Base-by-base conservation (phyloP, 2,329 filamentous ascomycete genomes). In the Xylaria sp. region DNA sequence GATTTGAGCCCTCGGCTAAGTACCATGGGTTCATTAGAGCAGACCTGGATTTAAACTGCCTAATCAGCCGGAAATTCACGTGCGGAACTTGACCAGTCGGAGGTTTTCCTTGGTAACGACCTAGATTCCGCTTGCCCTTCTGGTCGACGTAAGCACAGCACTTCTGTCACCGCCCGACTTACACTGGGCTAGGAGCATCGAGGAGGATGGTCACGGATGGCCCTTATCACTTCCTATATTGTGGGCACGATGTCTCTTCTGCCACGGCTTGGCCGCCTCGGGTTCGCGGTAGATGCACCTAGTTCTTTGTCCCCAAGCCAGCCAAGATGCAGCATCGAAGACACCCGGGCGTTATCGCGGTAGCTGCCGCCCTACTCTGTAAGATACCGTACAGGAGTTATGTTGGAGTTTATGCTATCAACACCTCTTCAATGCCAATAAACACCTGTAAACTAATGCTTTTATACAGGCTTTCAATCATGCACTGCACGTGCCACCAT, bases 401-500 rank as follows among this genome's bases (percentile, higher is more conserved):
- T 11, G 10, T 19, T 49, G 19, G 13, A 19, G n/a, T 40, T 29
- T 19, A 9, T 31, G 11, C 25, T 35, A 3, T 7, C 19, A 35
- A 1, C n/a, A 29, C 15, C 27, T 41, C 40, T 31, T 38, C 9
- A 4, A 17, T 21, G 3, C 3, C 19, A 44, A 29, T 13, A 4
- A 46, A 54, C 13, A n/a, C 9, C 6, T 29, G 3, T 49, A 15
- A 7, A 49, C 65, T 68, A 63, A 70, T 54, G 37, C 13, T 9
- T n/a, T 15, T 10, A 13, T 49, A 1, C 44, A 70, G 67, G 62
- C 17, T 41, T 65, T 38, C 67, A 64, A 29, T 59, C 64, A 67
- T 67, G 68, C 35, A 44, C 51, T 3, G 66, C 68, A 7, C 37
- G 55, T 38, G 65, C 66, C 27, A 70, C 65, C 38, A 66, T 71